Conservation (phyloP, 176 grass and related monocot genomes). For the Musa schizocarpa region DNA sequence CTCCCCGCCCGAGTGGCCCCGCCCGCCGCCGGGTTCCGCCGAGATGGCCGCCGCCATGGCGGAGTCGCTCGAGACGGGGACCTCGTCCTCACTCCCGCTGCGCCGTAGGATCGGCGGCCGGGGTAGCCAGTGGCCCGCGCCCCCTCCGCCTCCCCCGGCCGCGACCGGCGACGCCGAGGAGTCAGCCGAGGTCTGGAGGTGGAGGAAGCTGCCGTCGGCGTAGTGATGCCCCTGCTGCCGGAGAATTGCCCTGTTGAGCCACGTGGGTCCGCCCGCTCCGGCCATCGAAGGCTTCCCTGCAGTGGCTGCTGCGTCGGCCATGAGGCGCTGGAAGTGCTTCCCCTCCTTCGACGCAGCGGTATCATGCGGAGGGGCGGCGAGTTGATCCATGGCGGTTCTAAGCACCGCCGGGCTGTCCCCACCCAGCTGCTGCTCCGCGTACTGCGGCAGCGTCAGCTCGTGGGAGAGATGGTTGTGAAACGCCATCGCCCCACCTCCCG, state of each 20-base stretch:
- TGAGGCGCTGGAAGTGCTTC: neutral
- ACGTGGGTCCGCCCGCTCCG: constrained; percentile 21
- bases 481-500: constrained; percentile 14
- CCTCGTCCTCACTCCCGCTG: constrained; percentile 23
- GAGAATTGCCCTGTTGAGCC: constrained; percentile 48
- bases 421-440: constrained; percentile 29
- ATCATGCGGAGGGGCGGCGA: neutral
- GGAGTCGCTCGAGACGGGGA: constrained; percentile 37
- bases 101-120: neutral
- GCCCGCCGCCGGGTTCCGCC: neutral
- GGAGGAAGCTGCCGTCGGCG: constrained; percentile 63
- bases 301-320: neutral
- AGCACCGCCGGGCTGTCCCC: constrained; percentile 13
- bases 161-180: constrained; percentile 27
- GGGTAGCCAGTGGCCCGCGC: constrained; percentile 15
- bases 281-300: neutral
- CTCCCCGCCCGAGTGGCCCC: neutral
- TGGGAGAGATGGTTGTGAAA: constrained; percentile 28
- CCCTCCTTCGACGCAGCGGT: neutral
- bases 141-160: constrained; percentile 1
- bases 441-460: constrained; percentile 17
- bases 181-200: constrained; percentile 53
- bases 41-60: constrained; percentile 22
- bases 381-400: constrained; percentile 2
- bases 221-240: constrained; percentile 29